These are phyloP conservation scores for Nothophytophthora sp. DNA, from an alignment of 352 stramenopile genomes.

Conservation along the genomic window DNA sequence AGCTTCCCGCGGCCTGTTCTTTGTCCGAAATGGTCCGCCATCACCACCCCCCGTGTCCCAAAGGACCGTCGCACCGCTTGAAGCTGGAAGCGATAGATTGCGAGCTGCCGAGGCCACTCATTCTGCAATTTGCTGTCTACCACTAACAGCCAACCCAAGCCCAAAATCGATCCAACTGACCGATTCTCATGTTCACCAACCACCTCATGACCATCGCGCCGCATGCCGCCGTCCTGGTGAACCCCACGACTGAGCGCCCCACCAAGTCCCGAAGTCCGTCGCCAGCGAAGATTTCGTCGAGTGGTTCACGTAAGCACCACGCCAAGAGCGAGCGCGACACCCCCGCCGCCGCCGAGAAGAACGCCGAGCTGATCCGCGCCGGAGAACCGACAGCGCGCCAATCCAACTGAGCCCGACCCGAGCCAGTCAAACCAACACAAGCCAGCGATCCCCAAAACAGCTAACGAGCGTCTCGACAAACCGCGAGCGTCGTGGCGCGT, in stretches of 20 bases:
- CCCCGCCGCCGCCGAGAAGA: slow-evolving; percentile 7
- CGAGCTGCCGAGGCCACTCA: slow-evolving; percentile 14
- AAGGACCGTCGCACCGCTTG: slow-evolving; percentile 12
- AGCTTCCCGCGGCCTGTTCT: too few relatives aligned
- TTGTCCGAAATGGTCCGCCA: too few relatives aligned
- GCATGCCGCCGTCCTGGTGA: slow-evolving; percentile 24
- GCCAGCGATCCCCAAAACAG: too few relatives aligned
- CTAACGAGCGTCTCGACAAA: not conserved
- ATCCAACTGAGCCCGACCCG: slow-evolving; percentile 10
- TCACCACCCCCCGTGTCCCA: too few relatives aligned
- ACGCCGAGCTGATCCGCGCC: slow-evolving; percentile 10
- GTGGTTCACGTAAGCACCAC: slow-evolving; percentile 8
- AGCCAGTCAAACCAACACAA: too few relatives aligned
- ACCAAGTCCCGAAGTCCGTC: slow-evolving; percentile 6
- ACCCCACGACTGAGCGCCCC: slow-evolving; percentile 8
- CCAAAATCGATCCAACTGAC: not conserved
- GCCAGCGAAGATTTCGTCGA: not conserved
- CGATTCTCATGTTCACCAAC: slow-evolving; percentile 29
- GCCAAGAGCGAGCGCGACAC: slow-evolving; percentile 17
- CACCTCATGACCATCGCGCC: slow-evolving; percentile 36
- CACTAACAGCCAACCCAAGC: not conserved
- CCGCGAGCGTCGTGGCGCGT: too few relatives aligned
- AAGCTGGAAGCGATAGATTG: slow-evolving; percentile 17
- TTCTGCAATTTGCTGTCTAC: slow-evolving; percentile 23
- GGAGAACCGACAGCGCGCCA: slow-evolving; percentile 8